Evolutionary conservation across 192 early-diverging fungal species (phyloP), one percentile per base, ranked within the genome.

Genomic region (Spizellomyces sp.): DNA sequence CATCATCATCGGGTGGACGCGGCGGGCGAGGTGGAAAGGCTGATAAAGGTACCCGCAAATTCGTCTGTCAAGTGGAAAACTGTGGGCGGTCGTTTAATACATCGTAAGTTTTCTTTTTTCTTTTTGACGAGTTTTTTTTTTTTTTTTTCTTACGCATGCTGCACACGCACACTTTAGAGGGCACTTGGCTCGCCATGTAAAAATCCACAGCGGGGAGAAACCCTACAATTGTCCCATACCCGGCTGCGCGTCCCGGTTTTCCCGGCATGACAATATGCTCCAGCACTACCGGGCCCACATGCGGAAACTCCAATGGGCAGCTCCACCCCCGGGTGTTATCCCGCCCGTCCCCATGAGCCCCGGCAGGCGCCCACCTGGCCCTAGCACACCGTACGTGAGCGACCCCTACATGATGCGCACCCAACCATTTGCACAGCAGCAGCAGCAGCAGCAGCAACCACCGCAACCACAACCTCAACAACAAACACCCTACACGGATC

Each of bases 221-320:
- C 77, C 77, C 4, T 78, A 48, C 56, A 45, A 46, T 54, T 78
- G 77, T 54, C 68, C 77, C 21, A 70, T 78, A 67, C 27, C 22
- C 6, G 66, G 54, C 21, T 78, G 77, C 62, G 52, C 67, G 27
- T 69, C 71, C 5, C 54, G 60, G 50, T 78, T 78, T 48, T 50
- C 67, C 9, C 71, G 77, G 21, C 77, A 78, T 45, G 77, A 78
- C 69, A 78, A 78, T 50, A 78, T 78, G 77, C 54, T 78, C 15
- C 77, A 78, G 48, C 77, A 78, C 64, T 58, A 60, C 27, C 77
- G 77, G 36, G 17, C 63, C 3, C 77, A 78, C 43, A 9, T 19
- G 12, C 48, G 74, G 12, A 77, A 76, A 57, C 64, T 77, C 8
- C 52, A 44, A 12, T 41, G 17, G 10, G 73, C 65, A 2, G 50